phyloP scores from a whole-genome alignment of 1,284 basidiomycete genomes.

The Apiotrichum brassicae region DNA sequence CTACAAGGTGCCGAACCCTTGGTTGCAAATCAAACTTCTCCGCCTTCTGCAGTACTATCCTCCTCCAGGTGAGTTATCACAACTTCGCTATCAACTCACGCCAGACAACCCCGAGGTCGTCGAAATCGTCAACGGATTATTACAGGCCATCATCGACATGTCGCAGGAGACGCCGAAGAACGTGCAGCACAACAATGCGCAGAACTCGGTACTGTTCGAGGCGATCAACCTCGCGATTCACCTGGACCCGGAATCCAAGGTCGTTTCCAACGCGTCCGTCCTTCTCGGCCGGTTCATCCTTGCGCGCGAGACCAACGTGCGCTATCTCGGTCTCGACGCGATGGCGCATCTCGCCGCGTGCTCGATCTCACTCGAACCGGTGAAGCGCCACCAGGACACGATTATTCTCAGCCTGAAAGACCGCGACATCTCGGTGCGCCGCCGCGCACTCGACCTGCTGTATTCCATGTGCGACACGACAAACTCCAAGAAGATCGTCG shows the following conservation, averaged over 20 bases:
- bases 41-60: slow-evolving; percentile 93
- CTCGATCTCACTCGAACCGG: slow-evolving; percentile 78
- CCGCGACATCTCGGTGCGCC: slow-evolving; percentile 93
- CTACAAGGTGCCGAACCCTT: slow-evolving; percentile 81
- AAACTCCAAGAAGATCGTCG: slow-evolving; percentile 91
- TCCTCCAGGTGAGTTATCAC: slow-evolving; percentile 62
- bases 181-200: slow-evolving; percentile 97
- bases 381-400: slow-evolving; percentile 92
- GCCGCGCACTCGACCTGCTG: slow-evolving; percentile 87
- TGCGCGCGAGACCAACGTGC: slow-evolving; percentile 96
- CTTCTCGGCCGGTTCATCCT: slow-evolving; percentile 92
- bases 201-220: slow-evolving; percentile 96
- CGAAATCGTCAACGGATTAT: slow-evolving; percentile 69
- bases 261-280: slow-evolving; percentile 84
- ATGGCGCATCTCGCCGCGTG: slow-evolving; percentile 97
- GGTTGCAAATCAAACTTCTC: slow-evolving; percentile 94
- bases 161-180: slow-evolving; percentile 91
- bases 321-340: slow-evolving; percentile 94
- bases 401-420: slow-evolving; percentile 92
- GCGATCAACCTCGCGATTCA: slow-evolving; percentile 97
- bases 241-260: slow-evolving; percentile 80
- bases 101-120: slow-evolving; percentile 79
- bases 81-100: not conserved
- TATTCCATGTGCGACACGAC: slow-evolving; percentile 99
- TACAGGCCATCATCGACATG: slow-evolving; percentile 87